Conservation (phyloP, 192 early-diverging fungal species). For the Coemansia sp. region DNA sequence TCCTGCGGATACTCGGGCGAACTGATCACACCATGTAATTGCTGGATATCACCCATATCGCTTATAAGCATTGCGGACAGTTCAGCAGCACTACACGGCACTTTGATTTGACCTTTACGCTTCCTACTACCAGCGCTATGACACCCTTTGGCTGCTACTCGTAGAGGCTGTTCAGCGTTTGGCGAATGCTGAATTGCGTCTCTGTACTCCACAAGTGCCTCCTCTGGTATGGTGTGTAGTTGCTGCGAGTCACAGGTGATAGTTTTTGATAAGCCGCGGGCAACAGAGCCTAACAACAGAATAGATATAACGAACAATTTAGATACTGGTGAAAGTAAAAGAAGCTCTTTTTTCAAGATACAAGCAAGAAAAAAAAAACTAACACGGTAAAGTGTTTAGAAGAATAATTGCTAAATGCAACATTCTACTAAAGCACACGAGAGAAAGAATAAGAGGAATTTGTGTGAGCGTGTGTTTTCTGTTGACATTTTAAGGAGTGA, state of each 20-base stretch:
- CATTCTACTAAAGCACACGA: neutral
- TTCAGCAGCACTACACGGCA: neutral
- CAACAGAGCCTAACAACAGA: neutral
- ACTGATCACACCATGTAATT: neutral
- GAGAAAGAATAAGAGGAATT: neutral
- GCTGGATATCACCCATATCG: neutral
- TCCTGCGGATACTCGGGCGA: neutral
- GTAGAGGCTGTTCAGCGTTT: neutral
- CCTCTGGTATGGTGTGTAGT: neutral
- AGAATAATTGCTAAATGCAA: constrained; percentile 4
- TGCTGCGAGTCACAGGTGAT: neutral
- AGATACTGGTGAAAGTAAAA: neutral
- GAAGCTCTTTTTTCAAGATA: neutral
- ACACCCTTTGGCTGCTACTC: neutral
- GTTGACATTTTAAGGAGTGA: neutral
- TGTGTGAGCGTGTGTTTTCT: neutral
- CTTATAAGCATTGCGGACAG: neutral
- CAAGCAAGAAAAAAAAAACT: neutral
- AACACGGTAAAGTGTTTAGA: neutral
- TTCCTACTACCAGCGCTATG: neutral
- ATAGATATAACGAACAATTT: neutral
- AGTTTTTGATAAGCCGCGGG: neutral
- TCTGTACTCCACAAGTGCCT: neutral
- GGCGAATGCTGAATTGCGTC: neutral
- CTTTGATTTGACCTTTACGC: neutral